Base-by-base conservation (phyloP, 148 eudicot genomes). In the Cornus florida region DNA sequence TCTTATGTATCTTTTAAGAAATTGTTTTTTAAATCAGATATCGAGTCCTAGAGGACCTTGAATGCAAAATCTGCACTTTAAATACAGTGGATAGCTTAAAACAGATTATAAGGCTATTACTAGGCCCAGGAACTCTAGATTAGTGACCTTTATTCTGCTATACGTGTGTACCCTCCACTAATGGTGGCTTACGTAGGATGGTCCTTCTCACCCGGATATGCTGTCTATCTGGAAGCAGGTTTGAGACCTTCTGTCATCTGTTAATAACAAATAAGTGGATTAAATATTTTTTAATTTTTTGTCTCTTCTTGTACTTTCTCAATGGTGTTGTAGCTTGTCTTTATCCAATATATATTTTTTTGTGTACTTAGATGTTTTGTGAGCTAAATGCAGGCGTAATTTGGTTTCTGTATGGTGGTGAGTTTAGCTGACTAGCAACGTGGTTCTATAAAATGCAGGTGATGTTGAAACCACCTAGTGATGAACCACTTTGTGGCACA, bases 401-500 rank as follows among this genome's bases (percentile, higher is more conserved):
- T 53, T 53, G 59, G 59, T 11, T 53, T 53, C 19, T 11, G 0
- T 53, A 12, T 53, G 59, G 17, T 11, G 3, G 4, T 13, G 7
- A 53, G 14, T 53, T 53, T 53, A 53, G 59, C 59, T 4, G 59
- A 53, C 19, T 53, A 62, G 12, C 7, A 7, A 53, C 59, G 12
- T 53, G 23, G 66, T 19, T 62, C 66, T 81, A 39, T 70, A 6
- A 33, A 66, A 75, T 74, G 69, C 87, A 95, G 98, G 98, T 93
- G 20, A 95, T 95, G 98, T 84, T 95, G 89, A 95, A 95, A 70
- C 98, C 97, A 60, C 98, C 98, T 53, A 93, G 98, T 69, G 94
- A 91, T 64, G 94, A 93, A 68, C 94, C 93, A 43, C 86, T 95
- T 41, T 74, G 65, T 39, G 97, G 93, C 20, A 68, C 90, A 16